Base-by-base conservation (phyloP, 371 early-diverging fungal species). In the Smittium mucronatum region DNA sequence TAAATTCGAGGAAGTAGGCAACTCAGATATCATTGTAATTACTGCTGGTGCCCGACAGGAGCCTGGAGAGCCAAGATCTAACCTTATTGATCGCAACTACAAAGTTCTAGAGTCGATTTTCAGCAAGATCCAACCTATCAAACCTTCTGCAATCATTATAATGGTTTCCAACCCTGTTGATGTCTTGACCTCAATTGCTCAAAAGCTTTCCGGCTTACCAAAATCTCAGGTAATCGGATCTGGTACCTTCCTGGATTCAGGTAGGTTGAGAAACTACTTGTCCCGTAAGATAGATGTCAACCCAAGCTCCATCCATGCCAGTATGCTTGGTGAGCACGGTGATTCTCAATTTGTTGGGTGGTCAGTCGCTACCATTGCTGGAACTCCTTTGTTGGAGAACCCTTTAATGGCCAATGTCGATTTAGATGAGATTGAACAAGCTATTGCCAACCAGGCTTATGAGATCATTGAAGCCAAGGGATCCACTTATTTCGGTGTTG, bases 1-100 rank as follows among this genome's bases (percentile, higher is more conserved):
- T 8, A 75, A 84, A 25, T 73, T 75, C 61, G 71, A 86, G 73
- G 91, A 93, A 68, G 91, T 89, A 1, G 92, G 93, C 11, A 88
- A 92, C 72, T 82, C 84, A 26, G 92, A 93, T 71, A 86, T 93
- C 36, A 88, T 93, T 70, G 84, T 93, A 61, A 80, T 93, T 65
- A 91, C 93, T 21, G 93, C 94, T 0, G 94, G 94, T 36, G 93
- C 93, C 21, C 89, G 91, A 59, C 93, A 93, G 73, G 80, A 82
- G 47, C 87, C 86, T 0, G 86, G 84, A 26, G 93, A 93, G 75
- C 82, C 88, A 2, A 85, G 92, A 58, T 85, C 85, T 16, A 81
- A 84, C 74, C 81, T 93, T 57, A 85, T 93, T 57, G 89, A 83
- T 59, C 85, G 94, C 60, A 93, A 93, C 80, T 84, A 89, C 71